These are phyloP conservation scores for Exophiala sp. DNA, from an alignment of 2,329 filamentous ascomycete species.

Conservation along the genomic window DNA sequence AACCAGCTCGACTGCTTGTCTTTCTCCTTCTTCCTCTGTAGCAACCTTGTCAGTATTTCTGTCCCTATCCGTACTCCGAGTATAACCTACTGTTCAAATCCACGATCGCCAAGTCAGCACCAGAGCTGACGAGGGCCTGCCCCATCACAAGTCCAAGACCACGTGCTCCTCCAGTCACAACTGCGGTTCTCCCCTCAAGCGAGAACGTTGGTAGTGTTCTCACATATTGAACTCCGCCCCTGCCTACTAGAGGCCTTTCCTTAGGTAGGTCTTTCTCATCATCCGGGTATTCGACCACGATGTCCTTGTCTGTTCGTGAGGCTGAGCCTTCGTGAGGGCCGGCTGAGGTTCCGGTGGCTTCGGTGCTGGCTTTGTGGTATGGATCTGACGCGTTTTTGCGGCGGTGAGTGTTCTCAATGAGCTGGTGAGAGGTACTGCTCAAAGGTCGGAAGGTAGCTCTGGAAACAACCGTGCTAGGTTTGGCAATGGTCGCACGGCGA, in stretches of 20 bases:
- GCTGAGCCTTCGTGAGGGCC: constrained; percentile 60
- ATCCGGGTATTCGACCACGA: constrained; percentile 74
- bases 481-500: background rate
- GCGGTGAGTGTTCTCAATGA: constrained; percentile 3
- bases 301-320: constrained; percentile 74
- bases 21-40: constrained; percentile 75
- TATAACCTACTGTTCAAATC: constrained; percentile 74
- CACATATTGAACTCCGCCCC: constrained; percentile 77
- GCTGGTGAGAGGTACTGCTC: constrained; percentile 5
- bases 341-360: constrained; percentile 33
- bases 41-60: background rate
- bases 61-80: background rate
- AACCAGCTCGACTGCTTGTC: constrained; percentile 70
- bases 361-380: constrained; percentile 27
- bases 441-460: constrained; percentile 8
- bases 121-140: constrained; percentile 83
- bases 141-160: constrained; percentile 90
- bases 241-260: constrained; percentile 67
- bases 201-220: constrained; percentile 46
- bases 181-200: background rate
- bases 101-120: constrained; percentile 84
- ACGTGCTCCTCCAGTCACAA: constrained; percentile 82
- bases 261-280: constrained; percentile 67
- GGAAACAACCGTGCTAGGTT: background rate
- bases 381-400: constrained; percentile 23